phyloP scores from a whole-genome alignment of 495 filamentous ascomycete species.

The Aspergillus leporis region DNA sequence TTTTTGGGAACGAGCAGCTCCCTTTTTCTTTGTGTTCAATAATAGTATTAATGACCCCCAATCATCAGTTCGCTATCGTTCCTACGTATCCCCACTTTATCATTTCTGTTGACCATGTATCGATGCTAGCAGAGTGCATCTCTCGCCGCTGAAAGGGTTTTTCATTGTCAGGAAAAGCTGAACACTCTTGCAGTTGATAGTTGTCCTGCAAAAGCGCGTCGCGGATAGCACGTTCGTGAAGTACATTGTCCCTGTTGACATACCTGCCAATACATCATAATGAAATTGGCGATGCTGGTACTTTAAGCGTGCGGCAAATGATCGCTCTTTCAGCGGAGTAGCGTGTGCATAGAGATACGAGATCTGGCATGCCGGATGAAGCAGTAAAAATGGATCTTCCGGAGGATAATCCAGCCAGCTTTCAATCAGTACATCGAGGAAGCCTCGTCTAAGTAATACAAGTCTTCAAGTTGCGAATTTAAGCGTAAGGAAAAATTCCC shows the following conservation, averaged over 20 bases:
- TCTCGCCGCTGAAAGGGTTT: constrained; percentile 1
- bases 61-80: neutral
- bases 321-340: constrained; percentile 4
- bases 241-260: constrained; percentile 7
- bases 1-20: neutral
- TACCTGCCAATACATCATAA: constrained; percentile 14
- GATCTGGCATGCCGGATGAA: constrained; percentile 10
- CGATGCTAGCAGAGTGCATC: neutral
- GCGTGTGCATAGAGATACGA: constrained; percentile 16
- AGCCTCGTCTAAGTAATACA: constrained; percentile 3
- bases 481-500: constrained; percentile 12
- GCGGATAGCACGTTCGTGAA: constrained; percentile 12
- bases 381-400: constrained; percentile 4
- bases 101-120: neutral
- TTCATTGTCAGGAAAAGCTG: constrained; percentile 8
- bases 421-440: constrained; percentile 15
- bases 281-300: constrained; percentile 18
- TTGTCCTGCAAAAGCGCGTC: constrained; percentile 13
- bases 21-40: neutral
- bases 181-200: constrained; percentile 12
- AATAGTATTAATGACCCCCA: neutral
- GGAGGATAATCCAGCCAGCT: constrained; percentile 16
- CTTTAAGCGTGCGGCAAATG: constrained; percentile 12
- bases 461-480: neutral
- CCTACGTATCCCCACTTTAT: neutral